Evolutionary conservation across 2,329 filamentous ascomycete species (phyloP), one percentile per base, ranked within the genome.

Genomic region (Myrmaecium sp.): DNA sequence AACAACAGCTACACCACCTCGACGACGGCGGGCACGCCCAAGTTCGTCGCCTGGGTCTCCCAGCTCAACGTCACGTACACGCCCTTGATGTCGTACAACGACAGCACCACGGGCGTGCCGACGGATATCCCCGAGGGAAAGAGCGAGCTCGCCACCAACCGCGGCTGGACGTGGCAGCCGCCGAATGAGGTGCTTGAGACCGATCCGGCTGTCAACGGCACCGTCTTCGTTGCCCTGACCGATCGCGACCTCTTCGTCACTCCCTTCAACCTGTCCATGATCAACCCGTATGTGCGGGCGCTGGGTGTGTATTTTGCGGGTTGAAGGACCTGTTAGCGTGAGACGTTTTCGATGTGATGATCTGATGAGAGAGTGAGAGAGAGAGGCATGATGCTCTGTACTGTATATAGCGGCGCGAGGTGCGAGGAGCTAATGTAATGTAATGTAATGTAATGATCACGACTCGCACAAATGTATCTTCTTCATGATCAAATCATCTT

Each of bases 1-100:
- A 86, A 91, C 51, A 82, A 81, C 55, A 78, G 69, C 43, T 91
- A 91, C 46, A 54, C 82, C 26, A 86, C 81, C 0, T 49, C 59
- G 0, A 60, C 63, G 1, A 37, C 42, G 11, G 76, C 74, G 0
- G 61, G 60, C 2, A 39, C 47, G 4, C 74, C 81, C 1, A 52
- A 56, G 30, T 91, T 65, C 36, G 79, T 80, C 1, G 66, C 70
- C 0, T 92, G 80, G 78, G 74, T 79, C 1, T 66, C 63, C 1
- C 81, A 89, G 57, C 57, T 89, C 17, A 63, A 62, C 43, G 28
- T 62, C 15, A 62, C 59, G 3, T 63, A 62, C 45, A 62, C 59
- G 4, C 52, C 55, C 23, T 41, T 63, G 11, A 82, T 79, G n/a
- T n/a, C 79, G 34, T 59, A 77, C 8, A 89, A n/a, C n/a, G n/a